Conservation (phyloP, 441 rosid genomes). For the Erysimum cheiri region DNA sequence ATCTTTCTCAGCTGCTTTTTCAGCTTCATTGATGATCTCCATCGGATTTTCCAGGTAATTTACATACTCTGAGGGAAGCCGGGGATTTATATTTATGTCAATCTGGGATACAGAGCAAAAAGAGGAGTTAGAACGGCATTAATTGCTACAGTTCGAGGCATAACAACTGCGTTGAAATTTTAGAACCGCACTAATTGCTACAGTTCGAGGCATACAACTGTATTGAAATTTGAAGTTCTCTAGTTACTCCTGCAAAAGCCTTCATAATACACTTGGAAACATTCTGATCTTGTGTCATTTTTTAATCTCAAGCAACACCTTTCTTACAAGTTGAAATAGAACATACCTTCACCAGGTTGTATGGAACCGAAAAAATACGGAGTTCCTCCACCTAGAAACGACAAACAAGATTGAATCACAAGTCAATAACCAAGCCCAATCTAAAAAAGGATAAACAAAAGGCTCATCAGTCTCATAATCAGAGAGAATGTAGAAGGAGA, state of each 20-base stretch:
- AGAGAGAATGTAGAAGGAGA: conserved; percentile 28
- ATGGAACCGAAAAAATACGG: conserved; percentile 72
- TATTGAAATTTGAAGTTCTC: too few relatives aligned
- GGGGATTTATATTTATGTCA: conserved; percentile 79
- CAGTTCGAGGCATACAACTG: too few relatives aligned
- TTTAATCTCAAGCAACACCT: conserved; percentile 18
- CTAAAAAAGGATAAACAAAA: conserved; percentile 19
- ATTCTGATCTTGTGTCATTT: conserved; percentile 22
- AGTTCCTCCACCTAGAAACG: conserved; percentile 86
- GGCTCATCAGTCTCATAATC: conserved; percentile 32
- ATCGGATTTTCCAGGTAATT: conserved; percentile 90
- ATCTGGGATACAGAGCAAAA: conserved; percentile 55
- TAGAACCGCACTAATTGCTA: too few relatives aligned
- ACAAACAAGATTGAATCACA: conserved; percentile 40
- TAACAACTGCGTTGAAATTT: conserved; percentile 4
- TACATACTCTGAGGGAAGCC: conserved; percentile 90
- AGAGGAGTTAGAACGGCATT: conserved; percentile 11
- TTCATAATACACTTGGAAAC: conserved; percentile 21
- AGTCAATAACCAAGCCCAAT: conserved; percentile 37
- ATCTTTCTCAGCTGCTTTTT: conserved; percentile 88
- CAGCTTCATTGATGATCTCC: conserved; percentile 82
- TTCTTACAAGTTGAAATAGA: conserved; percentile 31
- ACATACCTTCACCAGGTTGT: conserved; percentile 78
- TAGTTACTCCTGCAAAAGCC: neutral
- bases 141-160: conserved; percentile 7